phyloP scores from a whole-genome alignment of 1,284 basidiomycete species.

The Tremellales sp. region DNA sequence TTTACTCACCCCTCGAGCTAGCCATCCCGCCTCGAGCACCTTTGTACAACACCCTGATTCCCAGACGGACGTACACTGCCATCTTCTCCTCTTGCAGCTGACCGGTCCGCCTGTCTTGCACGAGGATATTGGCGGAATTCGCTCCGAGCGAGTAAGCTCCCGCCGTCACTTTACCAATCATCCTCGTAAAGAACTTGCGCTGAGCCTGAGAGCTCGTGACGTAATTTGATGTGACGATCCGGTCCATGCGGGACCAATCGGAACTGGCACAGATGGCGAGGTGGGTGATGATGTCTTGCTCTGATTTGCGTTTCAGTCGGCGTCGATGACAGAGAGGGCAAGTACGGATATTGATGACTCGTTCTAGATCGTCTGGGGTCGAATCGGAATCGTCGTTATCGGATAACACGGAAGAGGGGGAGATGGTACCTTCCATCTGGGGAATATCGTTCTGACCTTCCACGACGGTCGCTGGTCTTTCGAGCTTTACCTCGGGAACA shows the following conservation, averaged over 20 bases:
- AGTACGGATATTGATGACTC: constrained; percentile 89
- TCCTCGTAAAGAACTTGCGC: constrained; percentile 91
- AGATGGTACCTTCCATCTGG: constrained; percentile 5
- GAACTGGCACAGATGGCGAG: constrained; percentile 88
- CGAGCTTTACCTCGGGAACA: constrained; percentile 34
- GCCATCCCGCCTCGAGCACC: constrained; percentile 87
- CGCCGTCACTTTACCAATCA: constrained; percentile 74
- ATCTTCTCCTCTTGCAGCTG: constrained; percentile 97
- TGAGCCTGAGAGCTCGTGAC: constrained; percentile 94
- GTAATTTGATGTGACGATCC: constrained; percentile 89
- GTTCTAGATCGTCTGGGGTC: constrained; percentile 50
- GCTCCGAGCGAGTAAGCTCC: constrained; percentile 88
- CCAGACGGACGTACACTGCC: constrained; percentile 74
- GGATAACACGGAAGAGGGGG: constrained; percentile 14
- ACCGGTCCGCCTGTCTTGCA: constrained; percentile 85
- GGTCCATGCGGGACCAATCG: constrained; percentile 85
- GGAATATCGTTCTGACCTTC: background rate
- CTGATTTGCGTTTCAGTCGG: constrained; percentile 74
- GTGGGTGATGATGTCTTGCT: constrained; percentile 90
- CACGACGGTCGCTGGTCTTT: constrained; percentile 13
- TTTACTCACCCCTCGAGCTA: constrained; percentile 66
- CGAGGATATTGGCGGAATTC: constrained; percentile 82
- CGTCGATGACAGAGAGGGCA: constrained; percentile 92
- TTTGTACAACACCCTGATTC: constrained; percentile 90
- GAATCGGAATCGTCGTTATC: constrained; percentile 46